These are phyloP conservation scores for Globisporangium solare DNA, from an alignment of 352 stramenopile species.

Conservation along the genomic window DNA sequence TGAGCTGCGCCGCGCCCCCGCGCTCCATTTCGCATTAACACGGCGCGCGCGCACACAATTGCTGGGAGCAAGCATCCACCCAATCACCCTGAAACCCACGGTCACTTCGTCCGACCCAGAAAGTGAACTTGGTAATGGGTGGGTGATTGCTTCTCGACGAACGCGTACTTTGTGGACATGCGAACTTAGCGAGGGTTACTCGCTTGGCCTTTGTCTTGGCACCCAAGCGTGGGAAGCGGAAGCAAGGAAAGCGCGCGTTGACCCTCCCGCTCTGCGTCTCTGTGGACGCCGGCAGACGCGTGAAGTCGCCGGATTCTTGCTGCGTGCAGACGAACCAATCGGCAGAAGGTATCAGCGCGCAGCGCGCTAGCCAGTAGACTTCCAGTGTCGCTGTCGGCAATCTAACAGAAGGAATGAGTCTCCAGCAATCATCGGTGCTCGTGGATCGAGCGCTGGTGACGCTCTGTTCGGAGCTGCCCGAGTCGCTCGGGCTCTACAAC, in stretches of 20 bases:
- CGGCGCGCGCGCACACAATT: background rate
- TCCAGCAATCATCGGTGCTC: slow-evolving; percentile 64
- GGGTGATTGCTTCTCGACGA: background rate
- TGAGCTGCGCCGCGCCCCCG: slow-evolving; percentile 23
- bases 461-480: slow-evolving; percentile 67
- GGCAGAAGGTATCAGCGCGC: too few species aligned
- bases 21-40: slow-evolving; percentile 8
- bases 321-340: background rate
- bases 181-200: background rate
- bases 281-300: background rate
- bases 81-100: background rate
- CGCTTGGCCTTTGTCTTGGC: too few species aligned
- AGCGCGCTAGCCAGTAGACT: background rate
- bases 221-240: background rate
- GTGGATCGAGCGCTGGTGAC: slow-evolving; percentile 78
- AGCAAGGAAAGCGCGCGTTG: background rate
- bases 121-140: background rate
- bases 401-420: slow-evolving; percentile 33
- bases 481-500: slow-evolving; percentile 75
- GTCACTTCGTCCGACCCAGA: background rate
- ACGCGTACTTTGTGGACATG: background rate
- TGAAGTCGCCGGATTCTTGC: background rate
- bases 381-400: background rate
- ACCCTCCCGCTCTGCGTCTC: background rate
- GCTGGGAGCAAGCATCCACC: background rate